Conservation (phyloP, 331 rosid species). For the Malus hybrid region DNA sequence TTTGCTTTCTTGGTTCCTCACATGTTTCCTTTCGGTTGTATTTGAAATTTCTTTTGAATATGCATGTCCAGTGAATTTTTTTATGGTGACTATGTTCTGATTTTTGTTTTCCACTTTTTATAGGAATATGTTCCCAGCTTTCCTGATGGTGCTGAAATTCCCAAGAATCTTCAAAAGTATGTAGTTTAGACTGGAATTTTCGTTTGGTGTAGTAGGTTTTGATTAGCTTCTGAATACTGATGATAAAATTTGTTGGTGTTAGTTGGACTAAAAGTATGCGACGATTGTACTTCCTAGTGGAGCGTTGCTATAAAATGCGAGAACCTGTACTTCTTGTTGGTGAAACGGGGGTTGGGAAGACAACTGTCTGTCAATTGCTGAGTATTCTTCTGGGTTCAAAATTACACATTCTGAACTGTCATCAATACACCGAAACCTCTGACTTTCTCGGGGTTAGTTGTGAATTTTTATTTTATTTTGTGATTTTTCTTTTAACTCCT, state of each 20-base stretch:
- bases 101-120: constrained; percentile 3
- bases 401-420: constrained; percentile 82
- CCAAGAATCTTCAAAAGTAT: constrained; percentile 43
- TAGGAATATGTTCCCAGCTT: constrained; percentile 26
- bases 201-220: background rate
- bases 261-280: constrained; percentile 65
- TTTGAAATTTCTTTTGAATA: background rate
- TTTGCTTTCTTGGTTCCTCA: background rate
- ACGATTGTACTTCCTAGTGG: constrained; percentile 71
- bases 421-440: constrained; percentile 89
- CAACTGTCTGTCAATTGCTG: constrained; percentile 87
- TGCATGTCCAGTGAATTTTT: background rate
- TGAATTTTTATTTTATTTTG: constrained; percentile 9
- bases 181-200: constrained; percentile 1
- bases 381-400: constrained; percentile 54
- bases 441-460: constrained; percentile 91
- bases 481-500: background rate
- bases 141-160: constrained; percentile 24
- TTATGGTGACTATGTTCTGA: background rate
- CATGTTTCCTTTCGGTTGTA: background rate
- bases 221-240: background rate
- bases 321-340: constrained; percentile 97
- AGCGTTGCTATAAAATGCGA: constrained; percentile 58
- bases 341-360: constrained; percentile 99
- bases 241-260: constrained; percentile 34